phyloP scores from a whole-genome alignment of 73 alveolate genomes.

The Tetrahymena thermophila region DNA sequence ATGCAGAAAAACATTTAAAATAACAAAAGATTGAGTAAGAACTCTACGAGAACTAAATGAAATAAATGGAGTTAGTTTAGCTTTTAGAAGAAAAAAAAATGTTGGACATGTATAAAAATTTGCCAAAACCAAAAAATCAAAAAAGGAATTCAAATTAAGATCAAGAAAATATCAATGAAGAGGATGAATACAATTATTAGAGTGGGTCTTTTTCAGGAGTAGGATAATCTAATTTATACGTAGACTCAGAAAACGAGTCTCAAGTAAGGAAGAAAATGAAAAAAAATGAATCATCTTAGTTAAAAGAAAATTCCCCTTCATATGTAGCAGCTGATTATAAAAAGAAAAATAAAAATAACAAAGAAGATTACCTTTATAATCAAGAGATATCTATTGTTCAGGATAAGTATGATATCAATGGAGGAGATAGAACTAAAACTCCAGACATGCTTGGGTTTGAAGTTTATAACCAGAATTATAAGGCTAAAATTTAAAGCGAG shows the following conservation, averaged over 20 bases:
- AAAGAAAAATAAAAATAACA: not conserved
- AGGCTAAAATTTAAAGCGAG: not conserved
- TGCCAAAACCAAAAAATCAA: not conserved
- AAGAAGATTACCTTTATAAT: not conserved
- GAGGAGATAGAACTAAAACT: not conserved
- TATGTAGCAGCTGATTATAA: not conserved
- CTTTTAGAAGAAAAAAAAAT: not conserved
- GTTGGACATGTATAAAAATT: not conserved
- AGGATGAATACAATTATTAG: not conserved
- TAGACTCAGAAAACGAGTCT: not conserved
- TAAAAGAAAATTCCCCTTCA: not conserved
- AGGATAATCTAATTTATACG: not conserved
- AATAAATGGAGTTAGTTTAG: not conserved
- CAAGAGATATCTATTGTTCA: not conserved
- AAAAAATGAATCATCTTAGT: not conserved
- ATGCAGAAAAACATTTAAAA: not conserved
- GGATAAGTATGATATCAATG: not conserved
- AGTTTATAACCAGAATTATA: not conserved
- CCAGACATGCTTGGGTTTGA: not conserved
- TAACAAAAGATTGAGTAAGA: not conserved
- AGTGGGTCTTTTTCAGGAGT: not conserved
- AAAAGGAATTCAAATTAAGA: not conserved
- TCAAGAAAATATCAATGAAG: not conserved
- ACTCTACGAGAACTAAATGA: conserved; percentile 2
- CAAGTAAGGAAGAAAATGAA: not conserved